A percentile compares a stretch with the other conserved stretches of the same genome.
Conservation (phyloP, 306 rosid species). For the Cucumis sativus region DNA sequence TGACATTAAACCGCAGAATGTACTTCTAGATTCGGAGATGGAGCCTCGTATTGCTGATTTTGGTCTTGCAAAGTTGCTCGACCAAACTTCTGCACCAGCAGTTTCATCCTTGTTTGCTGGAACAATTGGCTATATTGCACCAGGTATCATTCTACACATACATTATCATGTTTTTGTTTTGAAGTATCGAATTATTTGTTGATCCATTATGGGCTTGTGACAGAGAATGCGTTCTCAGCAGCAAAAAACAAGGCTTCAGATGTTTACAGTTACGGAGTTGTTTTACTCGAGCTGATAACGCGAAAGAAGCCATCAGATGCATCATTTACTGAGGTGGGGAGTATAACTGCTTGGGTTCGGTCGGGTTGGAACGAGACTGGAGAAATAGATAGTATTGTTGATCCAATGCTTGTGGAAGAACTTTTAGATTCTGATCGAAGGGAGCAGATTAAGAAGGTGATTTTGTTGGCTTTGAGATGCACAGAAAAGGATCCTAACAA, state of each 20-base stretch:
- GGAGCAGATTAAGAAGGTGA: constrained; percentile 33
- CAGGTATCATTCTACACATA: constrained; percentile 32
- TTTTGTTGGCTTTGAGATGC: constrained; percentile 50
- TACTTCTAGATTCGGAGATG: constrained; percentile 73
- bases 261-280: constrained; percentile 68
- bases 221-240: constrained; percentile 57
- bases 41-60: constrained; percentile 72
- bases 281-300: constrained; percentile 63
- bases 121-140: constrained; percentile 73
- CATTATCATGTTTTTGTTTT: background rate
- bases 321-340: constrained; percentile 30
- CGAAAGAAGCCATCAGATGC: constrained; percentile 49
- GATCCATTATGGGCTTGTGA: background rate
- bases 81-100: constrained; percentile 36
- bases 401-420: constrained; percentile 40
- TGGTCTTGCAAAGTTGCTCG: constrained; percentile 73
- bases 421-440: constrained; percentile 6
- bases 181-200: background rate
- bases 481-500: constrained; percentile 39
- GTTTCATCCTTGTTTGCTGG: constrained; percentile 38
- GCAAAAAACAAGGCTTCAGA: constrained; percentile 40
- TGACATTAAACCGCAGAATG: constrained; percentile 73
- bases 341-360: constrained; percentile 42
- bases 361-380: constrained; percentile 26
- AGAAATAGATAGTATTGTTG: constrained; percentile 37